Conservation (phyloP, 2,329 filamentous ascomycete species). For the Cladosporium sp. region DNA sequence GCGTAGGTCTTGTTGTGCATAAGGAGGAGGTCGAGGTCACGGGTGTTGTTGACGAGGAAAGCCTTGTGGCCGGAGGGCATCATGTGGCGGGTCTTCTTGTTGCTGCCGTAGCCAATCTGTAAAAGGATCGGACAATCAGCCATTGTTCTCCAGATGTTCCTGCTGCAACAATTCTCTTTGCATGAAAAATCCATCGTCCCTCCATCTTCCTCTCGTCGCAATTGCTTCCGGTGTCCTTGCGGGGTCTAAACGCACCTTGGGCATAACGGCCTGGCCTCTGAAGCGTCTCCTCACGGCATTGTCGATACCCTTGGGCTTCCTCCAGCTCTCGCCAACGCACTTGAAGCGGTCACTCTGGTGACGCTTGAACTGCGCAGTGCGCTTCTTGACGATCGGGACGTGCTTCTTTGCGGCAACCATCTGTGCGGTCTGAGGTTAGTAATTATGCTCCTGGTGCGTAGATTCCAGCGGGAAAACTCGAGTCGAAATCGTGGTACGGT, state of each 20-base stretch:
- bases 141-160: conserved; percentile 8
- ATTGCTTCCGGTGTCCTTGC: conserved; percentile 8
- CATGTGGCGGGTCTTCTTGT: conserved; percentile 99
- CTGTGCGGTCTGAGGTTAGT: conserved; percentile 41
- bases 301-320: conserved; percentile 99
- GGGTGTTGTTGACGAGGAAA: conserved; percentile 96
- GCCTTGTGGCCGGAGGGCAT: conserved; percentile 99
- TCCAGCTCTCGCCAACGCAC: conserved; percentile 85
- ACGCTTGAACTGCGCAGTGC: conserved; percentile 93
- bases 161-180: conserved; percentile 11
- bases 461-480: conserved; percentile 1
- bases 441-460: conserved; percentile 1
- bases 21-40: conserved; percentile 93
- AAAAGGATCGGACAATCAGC: conserved; percentile 15
- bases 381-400: conserved; percentile 99
- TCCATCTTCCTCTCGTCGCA: conserved; percentile 3
- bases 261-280: conserved; percentile 93
- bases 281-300: conserved; percentile 96
- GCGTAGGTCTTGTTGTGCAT: conserved; percentile 99
- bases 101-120: conserved; percentile 97
- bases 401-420: conserved; percentile 99
- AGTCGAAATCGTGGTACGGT: conserved; percentile 11
- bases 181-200: not conserved
- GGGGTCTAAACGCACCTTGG: conserved; percentile 69
- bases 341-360: conserved; percentile 98